A percentile compares a stretch with the other conserved stretches of the same genome.
Conservation (phyloP, 805 yeast species). For the Lipomyces kockii region DNA sequence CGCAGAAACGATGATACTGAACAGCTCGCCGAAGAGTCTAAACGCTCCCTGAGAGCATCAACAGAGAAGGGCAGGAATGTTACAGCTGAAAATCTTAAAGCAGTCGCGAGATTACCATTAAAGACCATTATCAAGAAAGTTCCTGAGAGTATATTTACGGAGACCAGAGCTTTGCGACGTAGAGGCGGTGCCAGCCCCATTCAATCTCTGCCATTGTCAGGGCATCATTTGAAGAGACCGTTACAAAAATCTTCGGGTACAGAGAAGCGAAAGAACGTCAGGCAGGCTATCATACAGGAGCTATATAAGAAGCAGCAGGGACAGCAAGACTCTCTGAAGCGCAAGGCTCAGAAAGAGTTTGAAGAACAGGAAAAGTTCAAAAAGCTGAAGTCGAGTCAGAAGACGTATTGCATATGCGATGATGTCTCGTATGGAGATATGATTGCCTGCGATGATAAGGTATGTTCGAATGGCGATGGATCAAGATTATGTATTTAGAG, state of each 20-base stretch:
- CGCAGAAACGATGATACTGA: neutral
- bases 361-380: neutral
- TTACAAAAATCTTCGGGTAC: neutral
- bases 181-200: neutral
- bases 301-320: neutral
- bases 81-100: neutral
- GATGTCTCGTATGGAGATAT: conserved; percentile 66
- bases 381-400: conserved; percentile 4
- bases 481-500: neutral
- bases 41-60: neutral
- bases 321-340: conserved; percentile 2
- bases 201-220: neutral
- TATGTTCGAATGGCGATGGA: conserved; percentile 51
- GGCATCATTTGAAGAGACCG: neutral
- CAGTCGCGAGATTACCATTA: neutral
- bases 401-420: conserved; percentile 54
- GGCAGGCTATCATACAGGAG: conserved; percentile 4
- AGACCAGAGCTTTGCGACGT: neutral
- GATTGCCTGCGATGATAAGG: conserved; percentile 86
- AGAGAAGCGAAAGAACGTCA: neutral
- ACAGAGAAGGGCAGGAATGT: neutral
- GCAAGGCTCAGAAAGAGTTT: conserved; percentile 4
- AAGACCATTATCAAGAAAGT: neutral
- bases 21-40: neutral
- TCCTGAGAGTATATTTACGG: neutral